These are phyloP conservation scores for Annulohypoxylon maeteangense DNA, from an alignment of 495 filamentous ascomycete genomes.

Conservation along the genomic window DNA sequence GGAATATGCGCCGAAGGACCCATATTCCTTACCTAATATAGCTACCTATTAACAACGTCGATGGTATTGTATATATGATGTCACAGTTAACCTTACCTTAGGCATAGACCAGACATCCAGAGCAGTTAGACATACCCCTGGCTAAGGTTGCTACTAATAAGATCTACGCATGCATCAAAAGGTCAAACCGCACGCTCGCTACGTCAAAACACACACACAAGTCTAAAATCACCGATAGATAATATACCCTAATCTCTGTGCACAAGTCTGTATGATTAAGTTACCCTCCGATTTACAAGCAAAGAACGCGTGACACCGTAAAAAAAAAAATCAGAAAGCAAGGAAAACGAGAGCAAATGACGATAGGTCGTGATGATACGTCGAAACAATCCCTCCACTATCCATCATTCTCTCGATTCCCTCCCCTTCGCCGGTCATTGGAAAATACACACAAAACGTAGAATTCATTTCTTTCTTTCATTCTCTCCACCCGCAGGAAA, in stretches of 20 bases:
- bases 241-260: constrained; percentile 9
- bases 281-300: constrained; percentile 23
- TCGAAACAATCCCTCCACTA: constrained; percentile 11
- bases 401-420: constrained; percentile 18
- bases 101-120: not conserved
- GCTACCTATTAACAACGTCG: not conserved
- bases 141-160: not conserved
- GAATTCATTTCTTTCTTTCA: constrained; percentile 17
- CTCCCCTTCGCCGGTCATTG: constrained; percentile 4
- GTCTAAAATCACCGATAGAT: not conserved
- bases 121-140: not conserved
- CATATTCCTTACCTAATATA: not conserved
- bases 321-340: too few species aligned
- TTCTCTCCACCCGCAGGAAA: constrained; percentile 32
- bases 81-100: constrained; percentile 1
- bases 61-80: not conserved
- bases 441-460: constrained; percentile 39
- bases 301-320: constrained; percentile 38
- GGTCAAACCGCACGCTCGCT: not conserved
- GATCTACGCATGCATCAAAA: not conserved
- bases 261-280: constrained; percentile 39
- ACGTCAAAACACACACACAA: not conserved
- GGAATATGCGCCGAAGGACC: not conserved
- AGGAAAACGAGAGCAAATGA: constrained; percentile 24
- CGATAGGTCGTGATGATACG: constrained; percentile 5